phyloP scores from a whole-genome alignment of 78 protist genomes.

The Dictyostelium firmibasis region DNA sequence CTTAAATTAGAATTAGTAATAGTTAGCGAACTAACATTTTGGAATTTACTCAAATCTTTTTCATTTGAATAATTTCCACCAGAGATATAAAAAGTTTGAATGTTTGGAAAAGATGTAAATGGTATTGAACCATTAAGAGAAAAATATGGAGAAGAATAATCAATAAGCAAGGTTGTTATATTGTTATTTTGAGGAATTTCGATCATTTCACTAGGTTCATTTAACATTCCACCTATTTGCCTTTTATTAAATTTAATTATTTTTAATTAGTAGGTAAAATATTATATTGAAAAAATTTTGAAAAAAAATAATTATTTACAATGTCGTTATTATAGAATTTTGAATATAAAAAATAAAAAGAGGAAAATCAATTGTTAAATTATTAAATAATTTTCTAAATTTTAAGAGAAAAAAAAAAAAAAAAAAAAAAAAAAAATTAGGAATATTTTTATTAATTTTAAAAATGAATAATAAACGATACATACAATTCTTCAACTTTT shows the following conservation, averaged over 20 bases:
- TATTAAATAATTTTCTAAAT: no score
- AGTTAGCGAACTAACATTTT: not conserved
- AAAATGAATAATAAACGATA: no score
- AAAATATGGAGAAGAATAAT: no score
- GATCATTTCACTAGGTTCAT: not conserved
- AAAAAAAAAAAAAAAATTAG: no score
- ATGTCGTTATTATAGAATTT: not conserved
- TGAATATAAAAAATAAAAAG: not conserved
- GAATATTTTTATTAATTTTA: no score
- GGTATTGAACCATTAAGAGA: not conserved
- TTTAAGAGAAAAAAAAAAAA: no score
- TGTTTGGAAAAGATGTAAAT: not conserved
- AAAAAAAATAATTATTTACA: not conserved
- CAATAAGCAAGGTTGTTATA: not conserved
- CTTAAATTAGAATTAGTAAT: not conserved
- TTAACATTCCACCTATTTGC: not conserved
- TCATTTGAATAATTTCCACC: not conserved
- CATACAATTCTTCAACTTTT: not conserved
- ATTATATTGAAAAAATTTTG: no score
- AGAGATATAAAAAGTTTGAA: no score
- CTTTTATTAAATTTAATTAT: not conserved
- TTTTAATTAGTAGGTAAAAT: no score
- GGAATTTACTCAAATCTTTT: not conserved
- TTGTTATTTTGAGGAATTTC: not conserved
- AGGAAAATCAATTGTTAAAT: not conserved